Conservation (phyloP, 192 early-diverging fungal genomes). For the Globomyces pollinis-pini region DNA sequence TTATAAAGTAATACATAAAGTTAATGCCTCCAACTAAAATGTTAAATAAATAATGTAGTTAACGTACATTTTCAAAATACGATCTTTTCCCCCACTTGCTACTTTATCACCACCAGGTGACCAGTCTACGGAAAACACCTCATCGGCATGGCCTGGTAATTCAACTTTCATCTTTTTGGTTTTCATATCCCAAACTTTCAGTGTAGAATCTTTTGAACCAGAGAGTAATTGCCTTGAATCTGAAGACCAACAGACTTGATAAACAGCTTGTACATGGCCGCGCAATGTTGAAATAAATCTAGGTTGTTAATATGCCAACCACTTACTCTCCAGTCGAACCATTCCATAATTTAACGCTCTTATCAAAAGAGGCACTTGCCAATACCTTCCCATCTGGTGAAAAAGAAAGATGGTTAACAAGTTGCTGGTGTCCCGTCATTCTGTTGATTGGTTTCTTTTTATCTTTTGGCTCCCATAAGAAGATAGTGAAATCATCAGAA, state of each 20-base stretch:
- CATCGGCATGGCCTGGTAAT: conserved; percentile 93
- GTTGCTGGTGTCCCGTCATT: conserved; percentile 90
- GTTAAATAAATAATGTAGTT: neutral
- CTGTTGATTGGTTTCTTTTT: conserved; percentile 73
- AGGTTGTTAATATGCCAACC: conserved; percentile 7
- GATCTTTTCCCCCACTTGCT: conserved; percentile 90
- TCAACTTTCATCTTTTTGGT: conserved; percentile 86
- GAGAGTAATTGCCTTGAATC: conserved; percentile 89
- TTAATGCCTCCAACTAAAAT: conserved; percentile 1
- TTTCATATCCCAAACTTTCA: conserved; percentile 91
- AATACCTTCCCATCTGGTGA: conserved; percentile 84
- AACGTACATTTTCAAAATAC: conserved; percentile 74
- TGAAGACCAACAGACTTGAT: conserved; percentile 90
- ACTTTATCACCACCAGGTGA: conserved; percentile 82
- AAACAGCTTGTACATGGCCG: conserved; percentile 94
- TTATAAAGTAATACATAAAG: too few relatives aligned
- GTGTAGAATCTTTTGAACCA: conserved; percentile 82
- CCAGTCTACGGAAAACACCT: conserved; percentile 95
- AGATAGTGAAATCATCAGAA: conserved; percentile 97
- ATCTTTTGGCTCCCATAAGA: conserved; percentile 77
- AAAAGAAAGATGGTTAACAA: conserved; percentile 89
- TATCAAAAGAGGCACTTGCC: conserved; percentile 94
- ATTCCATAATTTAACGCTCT: conserved; percentile 97
- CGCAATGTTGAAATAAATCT: conserved; percentile 82
- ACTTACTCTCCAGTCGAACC: conserved; percentile 71